Conservation (phyloP, 2,329 filamentous ascomycete genomes). For the Colletotrichum acutatum region DNA sequence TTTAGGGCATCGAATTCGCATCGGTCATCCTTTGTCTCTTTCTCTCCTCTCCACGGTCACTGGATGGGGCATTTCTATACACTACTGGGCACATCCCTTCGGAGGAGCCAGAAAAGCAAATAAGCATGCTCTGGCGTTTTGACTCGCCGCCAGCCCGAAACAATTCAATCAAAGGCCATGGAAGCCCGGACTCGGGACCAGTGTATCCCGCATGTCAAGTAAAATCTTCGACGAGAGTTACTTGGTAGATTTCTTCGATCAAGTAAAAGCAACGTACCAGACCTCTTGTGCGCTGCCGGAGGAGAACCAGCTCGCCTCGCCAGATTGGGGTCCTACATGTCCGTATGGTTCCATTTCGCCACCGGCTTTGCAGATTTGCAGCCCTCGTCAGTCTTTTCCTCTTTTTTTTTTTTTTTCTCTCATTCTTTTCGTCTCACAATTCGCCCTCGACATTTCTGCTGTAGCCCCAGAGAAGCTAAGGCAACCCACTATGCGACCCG, state of each 20-base stretch:
- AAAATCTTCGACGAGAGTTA: background rate
- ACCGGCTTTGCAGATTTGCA: conserved; percentile 52
- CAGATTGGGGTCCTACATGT: conserved; percentile 49
- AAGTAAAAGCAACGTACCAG: background rate
- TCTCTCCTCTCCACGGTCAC: background rate
- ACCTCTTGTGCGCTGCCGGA: background rate
- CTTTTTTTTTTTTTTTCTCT: background rate
- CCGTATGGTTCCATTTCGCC: conserved; percentile 55
- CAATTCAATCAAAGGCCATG: conserved; percentile 1
- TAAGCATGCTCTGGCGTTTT: conserved; percentile 30
- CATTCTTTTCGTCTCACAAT: conserved; percentile 1
- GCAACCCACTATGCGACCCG: conserved; percentile 30
- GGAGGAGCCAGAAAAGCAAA: conserved; percentile 6
- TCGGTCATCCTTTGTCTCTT: conserved; percentile 17
- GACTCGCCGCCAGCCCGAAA: conserved; percentile 24
- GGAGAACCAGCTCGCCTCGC: conserved; percentile 4
- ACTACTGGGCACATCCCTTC: conserved; percentile 41
- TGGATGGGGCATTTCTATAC: conserved; percentile 34
- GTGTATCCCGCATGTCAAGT: conserved; percentile 4
- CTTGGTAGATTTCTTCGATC: conserved; percentile 5
- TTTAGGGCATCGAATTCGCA: conserved; percentile 42
- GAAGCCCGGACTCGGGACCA: conserved; percentile 1
- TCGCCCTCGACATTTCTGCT: conserved; percentile 35
- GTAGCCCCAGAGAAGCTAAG: conserved; percentile 32
- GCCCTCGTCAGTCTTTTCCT: conserved; percentile 20